Percentiles rank a stretch among this genome's conserved stretches.
Conservation (phyloP, 805 yeast genomes). For the Yarrowia divulgata region DNA sequence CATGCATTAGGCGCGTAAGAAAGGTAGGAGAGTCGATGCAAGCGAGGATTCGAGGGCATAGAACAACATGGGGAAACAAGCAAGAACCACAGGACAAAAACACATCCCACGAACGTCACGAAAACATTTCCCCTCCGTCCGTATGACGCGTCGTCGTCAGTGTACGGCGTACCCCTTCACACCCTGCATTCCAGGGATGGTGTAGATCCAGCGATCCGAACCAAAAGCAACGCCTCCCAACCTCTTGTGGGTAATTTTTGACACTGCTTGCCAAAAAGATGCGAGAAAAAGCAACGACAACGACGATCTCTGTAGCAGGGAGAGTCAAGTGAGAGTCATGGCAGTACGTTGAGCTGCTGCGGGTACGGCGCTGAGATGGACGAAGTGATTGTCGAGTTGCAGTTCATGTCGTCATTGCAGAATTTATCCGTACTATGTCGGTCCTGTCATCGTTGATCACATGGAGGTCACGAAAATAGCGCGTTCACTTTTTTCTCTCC, state of each 20-base stretch:
- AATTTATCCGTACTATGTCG: too few relatives aligned
- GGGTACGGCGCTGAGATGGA: constrained; percentile 6
- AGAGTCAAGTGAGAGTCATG: constrained; percentile 8
- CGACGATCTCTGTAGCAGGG: background rate
- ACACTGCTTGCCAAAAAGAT: too few relatives aligned
- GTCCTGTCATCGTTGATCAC: too few relatives aligned
- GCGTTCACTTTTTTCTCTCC: background rate
- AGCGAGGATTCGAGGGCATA: background rate
- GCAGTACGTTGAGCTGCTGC: background rate
- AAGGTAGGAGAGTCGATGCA: constrained; percentile 1
- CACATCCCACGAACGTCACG: background rate
- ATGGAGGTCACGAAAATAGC: background rate
- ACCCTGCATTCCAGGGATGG: constrained; percentile 37
- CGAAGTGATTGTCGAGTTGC: background rate
- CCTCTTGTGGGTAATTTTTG: constrained; percentile 14
- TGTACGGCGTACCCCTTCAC: background rate
- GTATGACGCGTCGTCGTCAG: background rate
- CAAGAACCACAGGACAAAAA: background rate
- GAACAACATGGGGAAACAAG: background rate
- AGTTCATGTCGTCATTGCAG: background rate
- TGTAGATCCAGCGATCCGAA: constrained; percentile 32
- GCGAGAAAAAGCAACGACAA: background rate
- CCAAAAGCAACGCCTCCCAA: constrained; percentile 14
- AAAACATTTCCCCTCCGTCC: too few relatives aligned
- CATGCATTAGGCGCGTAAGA: constrained; percentile 24